Evolutionary conservation across 768 basidiomycete genomes (phyloP).

Genomic region (Terana coerulea): DNA sequence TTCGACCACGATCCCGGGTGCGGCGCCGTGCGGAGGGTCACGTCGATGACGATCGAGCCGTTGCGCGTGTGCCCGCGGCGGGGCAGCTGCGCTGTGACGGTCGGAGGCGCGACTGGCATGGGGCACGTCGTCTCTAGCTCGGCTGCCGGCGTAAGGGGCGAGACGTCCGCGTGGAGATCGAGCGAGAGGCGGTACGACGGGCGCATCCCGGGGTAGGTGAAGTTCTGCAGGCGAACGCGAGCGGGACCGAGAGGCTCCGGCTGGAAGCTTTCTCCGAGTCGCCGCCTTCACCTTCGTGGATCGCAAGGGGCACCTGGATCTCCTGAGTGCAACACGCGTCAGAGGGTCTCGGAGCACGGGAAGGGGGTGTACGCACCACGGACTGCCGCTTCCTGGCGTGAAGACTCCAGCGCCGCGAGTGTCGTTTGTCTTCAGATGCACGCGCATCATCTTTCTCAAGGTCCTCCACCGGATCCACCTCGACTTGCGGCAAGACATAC

Average conservation of each 20-base stretch:
- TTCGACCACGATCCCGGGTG: not conserved
- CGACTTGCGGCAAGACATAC: not conserved
- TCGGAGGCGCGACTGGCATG: too few relatives aligned
- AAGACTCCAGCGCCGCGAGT: not conserved
- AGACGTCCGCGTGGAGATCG: too few relatives aligned
- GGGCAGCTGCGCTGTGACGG: too few relatives aligned
- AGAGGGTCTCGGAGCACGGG: too few relatives aligned
- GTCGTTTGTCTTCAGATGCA: not conserved
- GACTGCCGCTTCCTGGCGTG: not conserved
- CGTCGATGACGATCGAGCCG: not conserved
- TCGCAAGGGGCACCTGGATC: too few relatives aligned
- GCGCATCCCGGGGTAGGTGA: too few relatives aligned
- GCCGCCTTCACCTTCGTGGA: not conserved
- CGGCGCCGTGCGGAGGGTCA: not conserved
- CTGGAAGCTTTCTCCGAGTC: too few relatives aligned
- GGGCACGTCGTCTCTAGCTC: not conserved
- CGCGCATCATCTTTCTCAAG: not conserved
- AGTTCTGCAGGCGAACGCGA: too few relatives aligned
- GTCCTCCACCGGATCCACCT: not conserved
- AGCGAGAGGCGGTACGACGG: too few relatives aligned
- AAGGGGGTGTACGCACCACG: not conserved
- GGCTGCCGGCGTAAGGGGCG: too few relatives aligned
- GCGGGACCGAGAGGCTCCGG: too few relatives aligned
- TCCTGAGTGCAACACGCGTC: too few relatives aligned
- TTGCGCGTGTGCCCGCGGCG: not conserved